Conservation (phyloP, 2,329 filamentous ascomycete genomes). For the Alternaria brassicae region DNA sequence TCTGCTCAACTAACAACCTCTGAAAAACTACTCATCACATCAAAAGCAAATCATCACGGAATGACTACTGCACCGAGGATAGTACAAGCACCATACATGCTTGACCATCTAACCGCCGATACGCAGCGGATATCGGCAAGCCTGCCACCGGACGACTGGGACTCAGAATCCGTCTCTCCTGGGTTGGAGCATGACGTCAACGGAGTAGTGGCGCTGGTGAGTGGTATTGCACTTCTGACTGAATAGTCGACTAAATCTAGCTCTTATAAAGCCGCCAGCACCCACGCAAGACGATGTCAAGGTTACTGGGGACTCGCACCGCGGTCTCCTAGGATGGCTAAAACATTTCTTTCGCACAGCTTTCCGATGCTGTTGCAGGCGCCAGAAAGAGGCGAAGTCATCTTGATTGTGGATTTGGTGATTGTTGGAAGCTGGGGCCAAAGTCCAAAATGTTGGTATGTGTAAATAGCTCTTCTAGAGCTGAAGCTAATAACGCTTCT, state of each 20-base stretch:
- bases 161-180: slow-evolving; percentile 2
- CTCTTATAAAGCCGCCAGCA: background rate
- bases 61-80: background rate
- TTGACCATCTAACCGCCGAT: slow-evolving; percentile 21
- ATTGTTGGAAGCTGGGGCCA: background rate
- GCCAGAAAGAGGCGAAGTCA: slow-evolving; percentile 2
- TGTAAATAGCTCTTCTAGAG: background rate
- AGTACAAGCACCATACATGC: slow-evolving; percentile 23
- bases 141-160: slow-evolving; percentile 28
- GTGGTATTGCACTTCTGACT: background rate
- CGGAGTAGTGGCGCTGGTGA: slow-evolving; percentile 18
- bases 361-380: background rate
- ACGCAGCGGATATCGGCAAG: slow-evolving; percentile 20
- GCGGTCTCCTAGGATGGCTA: background rate
- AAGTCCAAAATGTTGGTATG: background rate
- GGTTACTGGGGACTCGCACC: background rate
- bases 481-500: slow-evolving; percentile 34
- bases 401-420: background rate
- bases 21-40: background rate
- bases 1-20: background rate
- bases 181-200: slow-evolving; percentile 7
- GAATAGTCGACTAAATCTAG: background rate
- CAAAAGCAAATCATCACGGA: background rate
- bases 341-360: background rate
- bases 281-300: background rate